phyloP scores from a whole-genome alignment of 2,329 filamentous ascomycete species.

The Monilinia polystroma region DNA sequence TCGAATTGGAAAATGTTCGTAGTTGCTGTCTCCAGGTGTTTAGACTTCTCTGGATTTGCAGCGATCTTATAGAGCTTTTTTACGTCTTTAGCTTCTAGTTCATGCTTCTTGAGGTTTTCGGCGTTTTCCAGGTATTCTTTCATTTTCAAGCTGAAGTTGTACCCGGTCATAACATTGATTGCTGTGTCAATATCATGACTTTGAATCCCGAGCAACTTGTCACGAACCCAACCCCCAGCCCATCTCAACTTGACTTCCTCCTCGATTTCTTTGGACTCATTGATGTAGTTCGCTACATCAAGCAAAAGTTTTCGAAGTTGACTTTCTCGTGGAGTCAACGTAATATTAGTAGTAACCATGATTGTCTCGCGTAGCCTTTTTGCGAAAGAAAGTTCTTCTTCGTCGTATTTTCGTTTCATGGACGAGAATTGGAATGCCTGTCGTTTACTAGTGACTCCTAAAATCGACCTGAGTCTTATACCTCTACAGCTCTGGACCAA shows the following conservation, averaged over 20 bases:
- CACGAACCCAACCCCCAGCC: constrained; percentile 85
- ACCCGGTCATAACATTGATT: constrained; percentile 82
- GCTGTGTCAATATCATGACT: constrained; percentile 84
- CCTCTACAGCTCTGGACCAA: constrained; percentile 5
- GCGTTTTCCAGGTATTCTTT: constrained; percentile 64
- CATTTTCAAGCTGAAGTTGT: constrained; percentile 68
- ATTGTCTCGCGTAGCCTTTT: constrained; percentile 29
- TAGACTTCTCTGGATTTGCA: constrained; percentile 92
- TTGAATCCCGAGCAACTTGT: constrained; percentile 70
- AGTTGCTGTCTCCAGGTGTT: constrained; percentile 90
- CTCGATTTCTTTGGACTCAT: constrained; percentile 48
- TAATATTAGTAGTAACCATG: constrained; percentile 42
- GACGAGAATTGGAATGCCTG: constrained; percentile 28
- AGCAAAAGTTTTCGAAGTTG: constrained; percentile 75
- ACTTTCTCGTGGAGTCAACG: constrained; percentile 68
- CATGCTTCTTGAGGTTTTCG: constrained; percentile 61
- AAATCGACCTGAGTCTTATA: constrained; percentile 6
- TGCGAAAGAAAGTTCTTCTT: constrained; percentile 29
- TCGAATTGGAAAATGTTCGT: constrained; percentile 83
- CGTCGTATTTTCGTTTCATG: constrained; percentile 40
- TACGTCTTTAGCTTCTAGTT: constrained; percentile 57
- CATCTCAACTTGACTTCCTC: constrained; percentile 68
- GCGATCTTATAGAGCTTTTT: constrained; percentile 83
- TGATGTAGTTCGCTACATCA: constrained; percentile 73
- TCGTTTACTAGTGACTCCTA: constrained; percentile 26